Conservation (phyloP, 768 basidiomycete genomes). For the Cytidiella melzeri region DNA sequence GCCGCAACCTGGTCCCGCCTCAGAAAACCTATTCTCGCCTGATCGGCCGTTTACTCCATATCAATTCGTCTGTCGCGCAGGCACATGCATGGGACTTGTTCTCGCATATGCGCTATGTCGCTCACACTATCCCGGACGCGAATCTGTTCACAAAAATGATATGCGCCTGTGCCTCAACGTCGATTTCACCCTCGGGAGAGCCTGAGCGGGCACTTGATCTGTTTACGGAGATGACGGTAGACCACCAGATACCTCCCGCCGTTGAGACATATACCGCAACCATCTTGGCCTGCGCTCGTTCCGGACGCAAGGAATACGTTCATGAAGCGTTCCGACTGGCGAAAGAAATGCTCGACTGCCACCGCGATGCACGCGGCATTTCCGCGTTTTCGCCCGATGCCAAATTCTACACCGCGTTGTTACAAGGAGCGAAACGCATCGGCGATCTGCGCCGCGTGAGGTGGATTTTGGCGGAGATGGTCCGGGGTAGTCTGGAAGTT, state of each 20-base stretch:
- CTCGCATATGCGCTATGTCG: slow-evolving; percentile 92
- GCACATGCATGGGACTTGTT: slow-evolving; percentile 94
- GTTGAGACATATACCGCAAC: slow-evolving; percentile 71
- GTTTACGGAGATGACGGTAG: slow-evolving; percentile 87
- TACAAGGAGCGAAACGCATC: slow-evolving; percentile 83
- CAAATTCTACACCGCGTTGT: slow-evolving; percentile 72
- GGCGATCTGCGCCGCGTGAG: slow-evolving; percentile 79
- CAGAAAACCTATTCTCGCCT: slow-evolving; percentile 69
- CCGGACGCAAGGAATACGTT: slow-evolving; percentile 56
- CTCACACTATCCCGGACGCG: slow-evolving; percentile 74
- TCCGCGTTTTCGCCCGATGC: slow-evolving; percentile 54
- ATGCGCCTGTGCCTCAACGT: slow-evolving; percentile 64
- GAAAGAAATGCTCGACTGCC: slow-evolving; percentile 78
- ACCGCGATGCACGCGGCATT: slow-evolving; percentile 59
- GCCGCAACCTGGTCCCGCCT: slow-evolving; percentile 52
- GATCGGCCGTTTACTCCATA: slow-evolving; percentile 52
- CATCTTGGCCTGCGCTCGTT: slow-evolving; percentile 74
- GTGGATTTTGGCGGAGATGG: slow-evolving; percentile 89
- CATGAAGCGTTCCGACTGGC: slow-evolving; percentile 81
- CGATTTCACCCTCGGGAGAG: slow-evolving; percentile 48
- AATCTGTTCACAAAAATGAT: slow-evolving; percentile 84
- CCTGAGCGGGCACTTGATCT: slow-evolving; percentile 91
- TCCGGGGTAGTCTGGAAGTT: slow-evolving; percentile 31
- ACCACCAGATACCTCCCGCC: slow-evolving; percentile 57
- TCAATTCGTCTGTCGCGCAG: slow-evolving; percentile 38